These are phyloP conservation scores for Boletus rubescentipes DNA, from an alignment of 768 basidiomycete genomes.

Conservation along the genomic window DNA sequence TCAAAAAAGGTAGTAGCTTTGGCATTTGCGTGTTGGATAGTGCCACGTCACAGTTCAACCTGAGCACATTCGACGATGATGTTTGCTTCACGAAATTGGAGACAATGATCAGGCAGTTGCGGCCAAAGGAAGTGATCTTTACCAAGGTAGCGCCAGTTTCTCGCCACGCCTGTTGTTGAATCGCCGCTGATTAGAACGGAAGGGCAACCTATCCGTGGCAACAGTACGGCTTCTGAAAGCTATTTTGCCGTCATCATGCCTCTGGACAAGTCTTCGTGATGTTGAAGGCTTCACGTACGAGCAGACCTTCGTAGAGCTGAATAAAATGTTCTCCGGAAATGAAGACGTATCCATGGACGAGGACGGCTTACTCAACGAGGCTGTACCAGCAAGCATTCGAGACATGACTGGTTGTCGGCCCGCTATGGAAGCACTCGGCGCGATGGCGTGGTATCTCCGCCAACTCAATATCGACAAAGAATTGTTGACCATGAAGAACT, in stretches of 20 bases:
- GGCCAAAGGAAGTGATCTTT: slow-evolving; percentile 89
- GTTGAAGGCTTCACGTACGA: slow-evolving; percentile 83
- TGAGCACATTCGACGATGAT: slow-evolving; percentile 90
- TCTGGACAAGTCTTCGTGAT: slow-evolving; percentile 85
- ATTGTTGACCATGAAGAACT: slow-evolving; percentile 93
- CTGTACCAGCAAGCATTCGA: slow-evolving; percentile 71
- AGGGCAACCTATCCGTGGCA: slow-evolving; percentile 85
- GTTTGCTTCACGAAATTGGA: slow-evolving; percentile 90
- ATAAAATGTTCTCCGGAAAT: slow-evolving; percentile 55
- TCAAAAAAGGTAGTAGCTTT: slow-evolving; percentile 54
- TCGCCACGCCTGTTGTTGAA: background rate
- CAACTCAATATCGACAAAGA: slow-evolving; percentile 96
- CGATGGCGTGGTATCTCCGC: slow-evolving; percentile 92
- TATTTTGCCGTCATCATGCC: slow-evolving; percentile 74
- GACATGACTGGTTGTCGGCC: slow-evolving; percentile 61
- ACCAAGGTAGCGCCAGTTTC: slow-evolving; percentile 61
- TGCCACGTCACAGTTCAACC: slow-evolving; percentile 91
- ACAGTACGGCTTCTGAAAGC: slow-evolving; percentile 82
- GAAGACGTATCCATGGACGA: slow-evolving; percentile 49
- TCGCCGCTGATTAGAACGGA: background rate
- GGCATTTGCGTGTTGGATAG: slow-evolving; percentile 93
- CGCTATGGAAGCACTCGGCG: slow-evolving; percentile 85
- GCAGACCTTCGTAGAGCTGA: slow-evolving; percentile 66
- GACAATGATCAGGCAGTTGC: slow-evolving; percentile 86
- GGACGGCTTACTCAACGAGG: slow-evolving; percentile 34